phyloP scores from a whole-genome alignment of 306 rosid genomes.

The Lathyrus oleraceus region DNA sequence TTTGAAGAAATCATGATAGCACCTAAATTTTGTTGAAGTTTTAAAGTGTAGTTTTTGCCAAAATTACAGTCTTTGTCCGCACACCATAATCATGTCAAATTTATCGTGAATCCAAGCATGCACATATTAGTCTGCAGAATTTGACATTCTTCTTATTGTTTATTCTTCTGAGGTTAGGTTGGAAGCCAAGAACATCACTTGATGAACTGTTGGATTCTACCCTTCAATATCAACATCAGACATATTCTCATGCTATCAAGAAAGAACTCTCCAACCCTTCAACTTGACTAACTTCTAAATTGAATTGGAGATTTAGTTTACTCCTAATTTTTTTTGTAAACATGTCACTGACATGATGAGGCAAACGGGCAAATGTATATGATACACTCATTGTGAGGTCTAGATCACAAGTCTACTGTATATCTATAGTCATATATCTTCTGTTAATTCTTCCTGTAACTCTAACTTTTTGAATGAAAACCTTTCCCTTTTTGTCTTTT shows the following conservation, averaged over 20 bases:
- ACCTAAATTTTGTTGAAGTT: neutral
- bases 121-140: neutral
- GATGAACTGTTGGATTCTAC: conserved; percentile 74
- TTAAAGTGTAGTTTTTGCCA: neutral
- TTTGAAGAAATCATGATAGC: neutral
- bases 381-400: conserved; percentile 33
- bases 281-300: conserved; percentile 27
- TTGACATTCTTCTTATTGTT: conserved; percentile 13
- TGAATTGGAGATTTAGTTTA: conserved; percentile 12
- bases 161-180: conserved; percentile 46
- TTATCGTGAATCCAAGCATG: neutral
- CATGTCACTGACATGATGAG: conserved; percentile 17
- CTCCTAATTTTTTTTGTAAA: conserved; percentile 6
- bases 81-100: neutral
- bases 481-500: neutral
- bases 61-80: neutral
- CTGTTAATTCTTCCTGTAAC: conserved; percentile 28
- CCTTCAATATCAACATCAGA: conserved; percentile 78
- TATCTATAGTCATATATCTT: conserved; percentile 25
- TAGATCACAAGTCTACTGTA: conserved; percentile 38
- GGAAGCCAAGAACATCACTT: conserved; percentile 80
- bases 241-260: conserved; percentile 70
- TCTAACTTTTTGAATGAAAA: conserved; percentile 2
- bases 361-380: conserved; percentile 30
- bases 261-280: conserved; percentile 57